Conservation (phyloP, 805 yeast species). For the Zygotorulaspora danielsina region DNA sequence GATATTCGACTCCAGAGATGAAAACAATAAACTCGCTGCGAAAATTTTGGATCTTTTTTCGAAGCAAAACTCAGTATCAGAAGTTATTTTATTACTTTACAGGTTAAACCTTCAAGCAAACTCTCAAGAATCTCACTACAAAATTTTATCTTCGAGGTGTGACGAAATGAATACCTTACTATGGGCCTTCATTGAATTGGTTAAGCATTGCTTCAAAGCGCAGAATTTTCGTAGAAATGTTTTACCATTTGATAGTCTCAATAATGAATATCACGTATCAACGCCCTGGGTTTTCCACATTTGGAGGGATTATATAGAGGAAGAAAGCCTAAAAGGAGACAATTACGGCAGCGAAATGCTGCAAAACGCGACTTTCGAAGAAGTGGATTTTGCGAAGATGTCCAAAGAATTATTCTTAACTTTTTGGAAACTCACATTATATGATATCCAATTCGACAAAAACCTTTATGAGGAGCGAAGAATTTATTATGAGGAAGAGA, state of each 20-base stretch:
- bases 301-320: constrained; percentile 55
- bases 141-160: constrained; percentile 62
- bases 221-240: constrained; percentile 37
- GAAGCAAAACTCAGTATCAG: constrained; percentile 47
- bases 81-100: constrained; percentile 61
- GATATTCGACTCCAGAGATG: constrained; percentile 49
- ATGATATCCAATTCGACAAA: constrained; percentile 59
- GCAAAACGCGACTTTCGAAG: constrained; percentile 14
- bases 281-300: constrained; percentile 69
- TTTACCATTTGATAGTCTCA: constrained; percentile 41
- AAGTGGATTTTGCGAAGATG: constrained; percentile 30
- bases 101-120: constrained; percentile 41
- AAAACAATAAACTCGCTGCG: constrained; percentile 44
- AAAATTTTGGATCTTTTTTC: constrained; percentile 47
- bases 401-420: constrained; percentile 45
- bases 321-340: constrained; percentile 20
- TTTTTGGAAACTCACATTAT: constrained; percentile 72
- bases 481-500: constrained; percentile 15
- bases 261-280: constrained; percentile 43
- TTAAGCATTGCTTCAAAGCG: constrained; percentile 46
- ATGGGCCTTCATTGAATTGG: constrained; percentile 57
- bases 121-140: constrained; percentile 49
- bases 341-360: constrained; percentile 14
- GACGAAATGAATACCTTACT: constrained; percentile 71
- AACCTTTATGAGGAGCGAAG: constrained; percentile 47